Evolutionary conservation across 495 filamentous ascomycete species (phyloP).

Genomic region (Hypoxylon subgilvum): DNA sequence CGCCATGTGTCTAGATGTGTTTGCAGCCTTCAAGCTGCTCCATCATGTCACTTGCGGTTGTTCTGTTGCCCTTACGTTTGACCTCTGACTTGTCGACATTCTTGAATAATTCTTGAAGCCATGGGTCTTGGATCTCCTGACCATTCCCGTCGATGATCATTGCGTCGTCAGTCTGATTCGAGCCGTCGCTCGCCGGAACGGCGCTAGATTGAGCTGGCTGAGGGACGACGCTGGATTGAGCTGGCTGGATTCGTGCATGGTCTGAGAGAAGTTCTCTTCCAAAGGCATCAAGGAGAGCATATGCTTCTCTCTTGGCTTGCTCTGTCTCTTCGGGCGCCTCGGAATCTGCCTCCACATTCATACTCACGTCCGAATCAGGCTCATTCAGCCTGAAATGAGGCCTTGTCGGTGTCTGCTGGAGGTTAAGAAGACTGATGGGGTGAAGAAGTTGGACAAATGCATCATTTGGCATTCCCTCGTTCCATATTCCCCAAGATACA

Average conservation of each 20-base stretch:
- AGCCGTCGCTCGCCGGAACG: not conserved
- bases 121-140: not conserved
- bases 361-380: not conserved
- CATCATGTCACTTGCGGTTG: no score
- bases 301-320: slow-evolving; percentile 4
- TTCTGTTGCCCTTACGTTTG: not conserved
- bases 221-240: not conserved
- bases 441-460: slow-evolving; percentile 11
- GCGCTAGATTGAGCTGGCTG: not conserved
- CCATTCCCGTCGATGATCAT: slow-evolving; percentile 3
- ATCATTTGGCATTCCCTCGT: no score
- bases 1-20: not conserved
- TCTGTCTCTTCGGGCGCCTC: not conserved
- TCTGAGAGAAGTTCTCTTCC: not conserved
- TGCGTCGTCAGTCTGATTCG: not conserved
- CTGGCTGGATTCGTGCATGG: not conserved
- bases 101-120: not conserved
- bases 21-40: not conserved
- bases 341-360: not conserved
- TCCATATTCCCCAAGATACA: no score
- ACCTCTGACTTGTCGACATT: not conserved
- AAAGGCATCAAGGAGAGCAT: slow-evolving; percentile 11
- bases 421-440: not conserved
- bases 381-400: not conserved
- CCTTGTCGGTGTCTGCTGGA: not conserved